A percentile compares a stretch with the other conserved stretches of the same genome.
Conservation (phyloP, 2,329 filamentous ascomycete species). For the Botrytis squamosa region DNA sequence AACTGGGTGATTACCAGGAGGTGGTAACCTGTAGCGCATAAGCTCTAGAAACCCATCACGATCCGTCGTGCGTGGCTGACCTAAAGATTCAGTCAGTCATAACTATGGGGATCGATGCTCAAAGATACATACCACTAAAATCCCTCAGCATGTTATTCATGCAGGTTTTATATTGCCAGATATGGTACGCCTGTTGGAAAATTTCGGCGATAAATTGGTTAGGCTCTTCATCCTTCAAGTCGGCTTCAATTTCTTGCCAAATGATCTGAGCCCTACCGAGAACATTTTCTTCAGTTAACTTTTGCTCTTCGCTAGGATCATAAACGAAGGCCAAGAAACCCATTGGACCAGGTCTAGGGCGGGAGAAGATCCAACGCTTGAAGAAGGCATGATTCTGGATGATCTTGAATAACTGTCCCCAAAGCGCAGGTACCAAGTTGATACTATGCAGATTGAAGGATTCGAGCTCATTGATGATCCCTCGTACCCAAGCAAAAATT, state of each 20-base stretch:
- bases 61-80: background rate
- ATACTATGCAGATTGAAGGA: background rate
- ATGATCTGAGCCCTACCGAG: background rate
- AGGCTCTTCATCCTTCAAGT: background rate
- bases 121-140: background rate
- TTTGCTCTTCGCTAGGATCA: background rate
- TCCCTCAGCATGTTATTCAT: background rate
- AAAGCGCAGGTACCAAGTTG: background rate
- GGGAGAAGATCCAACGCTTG: background rate
- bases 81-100: background rate
- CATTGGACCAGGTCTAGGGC: background rate
- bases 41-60: background rate
- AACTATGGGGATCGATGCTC: background rate
- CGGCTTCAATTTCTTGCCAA: background rate
- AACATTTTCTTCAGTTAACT: background rate
- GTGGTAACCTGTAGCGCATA: background rate
- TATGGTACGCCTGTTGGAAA: background rate
- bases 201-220: background rate
- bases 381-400: background rate
- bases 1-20: background rate
- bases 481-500: background rate
- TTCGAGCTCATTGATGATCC: background rate
- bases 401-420: background rate
- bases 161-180: background rate
- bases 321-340: background rate